These are phyloP conservation scores for Candida sanyaensis DNA, from an alignment of 1,139 yeast species.

Conservation along the genomic window DNA sequence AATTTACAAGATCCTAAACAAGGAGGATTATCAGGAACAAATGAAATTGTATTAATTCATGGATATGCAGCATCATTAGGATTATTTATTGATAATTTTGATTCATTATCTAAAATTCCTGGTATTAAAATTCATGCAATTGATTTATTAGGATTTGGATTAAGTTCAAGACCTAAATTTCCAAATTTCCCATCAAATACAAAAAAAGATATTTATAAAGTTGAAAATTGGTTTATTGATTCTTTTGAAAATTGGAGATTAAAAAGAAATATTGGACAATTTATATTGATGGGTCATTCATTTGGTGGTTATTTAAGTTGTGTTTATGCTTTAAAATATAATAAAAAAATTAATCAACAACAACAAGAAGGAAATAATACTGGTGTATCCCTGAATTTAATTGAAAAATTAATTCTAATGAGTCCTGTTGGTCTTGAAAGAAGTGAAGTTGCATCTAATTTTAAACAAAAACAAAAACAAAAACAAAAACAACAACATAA, in stretches of 20 bases:
- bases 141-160: constrained; percentile 48
- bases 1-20: constrained; percentile 24
- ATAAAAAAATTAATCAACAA: constrained; percentile 22
- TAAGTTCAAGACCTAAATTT: constrained; percentile 43
- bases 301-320: constrained; percentile 88
- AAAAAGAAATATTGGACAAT: constrained; percentile 52
- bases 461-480: constrained; percentile 16
- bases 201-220: constrained; percentile 38
- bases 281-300: constrained; percentile 86
- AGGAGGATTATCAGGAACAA: constrained; percentile 1
- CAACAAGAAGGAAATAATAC: constrained; percentile 15
- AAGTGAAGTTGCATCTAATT: constrained; percentile 25
- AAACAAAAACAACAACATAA: too few species aligned
- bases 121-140: constrained; percentile 48
- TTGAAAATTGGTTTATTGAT: constrained; percentile 78
- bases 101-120: constrained; percentile 38
- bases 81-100: constrained; percentile 43
- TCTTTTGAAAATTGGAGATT: constrained; percentile 84
- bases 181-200: constrained; percentile 33
- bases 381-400: constrained; percentile 22
- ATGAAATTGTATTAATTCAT: constrained; percentile 45
- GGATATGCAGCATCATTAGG: constrained; percentile 53
- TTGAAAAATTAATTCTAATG: constrained; percentile 42
- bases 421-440: constrained; percentile 52
- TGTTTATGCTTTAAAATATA: constrained; percentile 72